These are phyloP conservation scores for Aspergillus kassunensis DNA, from an alignment of 495 filamentous ascomycete genomes.

Conservation along the genomic window DNA sequence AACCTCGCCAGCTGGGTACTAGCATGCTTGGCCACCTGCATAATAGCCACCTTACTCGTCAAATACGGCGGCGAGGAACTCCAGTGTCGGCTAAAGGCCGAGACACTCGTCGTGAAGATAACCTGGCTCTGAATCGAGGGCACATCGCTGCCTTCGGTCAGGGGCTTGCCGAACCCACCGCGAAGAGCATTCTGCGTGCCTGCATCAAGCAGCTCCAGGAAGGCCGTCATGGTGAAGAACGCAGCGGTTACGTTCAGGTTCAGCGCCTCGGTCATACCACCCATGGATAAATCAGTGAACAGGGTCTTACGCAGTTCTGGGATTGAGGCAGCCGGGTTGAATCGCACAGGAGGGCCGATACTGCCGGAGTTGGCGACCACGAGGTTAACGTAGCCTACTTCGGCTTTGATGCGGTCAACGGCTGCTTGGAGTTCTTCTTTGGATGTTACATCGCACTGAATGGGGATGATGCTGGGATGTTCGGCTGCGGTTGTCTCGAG, in stretches of 20 bases:
- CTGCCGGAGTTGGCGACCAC: constrained; percentile 62
- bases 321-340: constrained; percentile 11
- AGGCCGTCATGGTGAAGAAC: constrained; percentile 39
- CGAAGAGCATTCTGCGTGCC: constrained; percentile 28
- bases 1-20: constrained; percentile 49
- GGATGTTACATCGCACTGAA: constrained; percentile 39
- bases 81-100: constrained; percentile 48
- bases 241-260: constrained; percentile 33
- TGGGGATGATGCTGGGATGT: constrained; percentile 26
- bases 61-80: constrained; percentile 57
- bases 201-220: constrained; percentile 40
- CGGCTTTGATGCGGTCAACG: constrained; percentile 29
- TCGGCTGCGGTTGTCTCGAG: constrained; percentile 41
- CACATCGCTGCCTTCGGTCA: background rate
- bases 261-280: constrained; percentile 44
- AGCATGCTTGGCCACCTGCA: constrained; percentile 57
- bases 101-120: constrained; percentile 58
- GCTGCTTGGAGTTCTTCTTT: constrained; percentile 30
- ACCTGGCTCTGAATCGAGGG: constrained; percentile 47
- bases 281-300: constrained; percentile 43
- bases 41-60: constrained; percentile 58
- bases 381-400: constrained; percentile 48
- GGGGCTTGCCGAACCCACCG: background rate
- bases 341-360: constrained; percentile 7
- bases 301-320: constrained; percentile 18